Conservation (phyloP, 2,329 filamentous ascomycete species). For the Cladosporium austrohemisphaericum region DNA sequence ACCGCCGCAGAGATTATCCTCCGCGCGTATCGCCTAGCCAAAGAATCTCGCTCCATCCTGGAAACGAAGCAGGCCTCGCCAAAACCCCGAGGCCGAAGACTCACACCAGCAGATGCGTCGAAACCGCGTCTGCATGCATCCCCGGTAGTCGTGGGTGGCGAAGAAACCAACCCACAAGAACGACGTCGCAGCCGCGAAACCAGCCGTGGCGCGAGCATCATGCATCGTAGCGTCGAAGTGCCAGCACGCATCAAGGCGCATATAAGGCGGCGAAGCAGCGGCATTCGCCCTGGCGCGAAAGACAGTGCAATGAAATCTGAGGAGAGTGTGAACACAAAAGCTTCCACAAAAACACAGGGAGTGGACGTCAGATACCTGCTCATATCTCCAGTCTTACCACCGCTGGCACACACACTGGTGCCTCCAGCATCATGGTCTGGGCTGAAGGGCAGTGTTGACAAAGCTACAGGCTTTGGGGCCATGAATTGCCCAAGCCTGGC, state of each 20-base stretch:
- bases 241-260: constrained; percentile 32
- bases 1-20: constrained; percentile 65
- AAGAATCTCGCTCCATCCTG: constrained; percentile 55
- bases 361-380: constrained; percentile 40
- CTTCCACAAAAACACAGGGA: constrained; percentile 14
- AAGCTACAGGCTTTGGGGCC: constrained; percentile 48
- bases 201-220: constrained; percentile 31
- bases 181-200: constrained; percentile 42
- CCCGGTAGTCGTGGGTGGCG: constrained; percentile 40
- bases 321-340: constrained; percentile 29
- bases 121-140: constrained; percentile 17
- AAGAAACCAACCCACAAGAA: constrained; percentile 42
- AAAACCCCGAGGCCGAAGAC: constrained; percentile 32
- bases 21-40: constrained; percentile 65
- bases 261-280: constrained; percentile 23
- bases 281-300: not conserved
- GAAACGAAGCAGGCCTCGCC: constrained; percentile 23
- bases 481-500: constrained; percentile 58
- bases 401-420: constrained; percentile 36
- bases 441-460: constrained; percentile 3
- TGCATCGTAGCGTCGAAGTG: constrained; percentile 40
- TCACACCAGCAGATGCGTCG: constrained; percentile 18
- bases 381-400: constrained; percentile 46
- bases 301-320: constrained; percentile 25
- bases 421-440: constrained; percentile 29